Base-by-base conservation (phyloP, 179 eudicot genomes). In the Silene coronaria region DNA sequence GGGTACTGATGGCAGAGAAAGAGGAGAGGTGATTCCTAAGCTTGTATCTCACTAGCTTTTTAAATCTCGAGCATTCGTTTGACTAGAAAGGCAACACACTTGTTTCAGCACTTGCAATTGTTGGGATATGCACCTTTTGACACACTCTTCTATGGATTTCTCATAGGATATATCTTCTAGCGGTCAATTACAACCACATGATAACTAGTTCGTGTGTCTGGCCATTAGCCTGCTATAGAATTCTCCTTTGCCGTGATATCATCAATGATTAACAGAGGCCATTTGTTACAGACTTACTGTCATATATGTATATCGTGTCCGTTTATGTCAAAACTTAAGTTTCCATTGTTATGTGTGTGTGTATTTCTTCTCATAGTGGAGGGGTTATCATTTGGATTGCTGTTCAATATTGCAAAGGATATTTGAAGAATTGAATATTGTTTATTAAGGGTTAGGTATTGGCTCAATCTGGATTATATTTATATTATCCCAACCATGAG, bases 1-100 rank as follows among this genome's bases (percentile, higher is more conserved):
- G 96, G 96, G 96, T 67, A 90, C 90, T 38, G 96, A 90, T 84
- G 91, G 96, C 28, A 82, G 89, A 77, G 96, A 90, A 78, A 84
- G 96, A 81, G 96, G 94, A 61, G 94, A 89, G 91, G 94, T 89
- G 45, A 83, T 64, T 77, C 2, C n/a, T 38, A 38, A 61, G n/a
- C 21, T 66, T 23, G 19, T 48, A 36, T 70, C 21, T 61, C 36
- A 51, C 24, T 51, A 26, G 71, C 34, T 45, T 38, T n/a, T 1
- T 6, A 26, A 24, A 70, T 70, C 60, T 48, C 23, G 38, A 24
- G 58, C 60, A 24, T 70, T 48, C 2, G 26, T 53, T 8, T 71
- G 4, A 9, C 38, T 71, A 30, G 63, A 28, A 27, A 24, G 61
- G 24, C 36, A 6, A 30, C 61, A 3, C 7, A 46, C 5, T 34